A percentile compares a stretch with the other conserved stretches of the same genome.
phyloP scores from a whole-genome alignment of 306 rosid genomes.

The Lagenaria siceraria region DNA sequence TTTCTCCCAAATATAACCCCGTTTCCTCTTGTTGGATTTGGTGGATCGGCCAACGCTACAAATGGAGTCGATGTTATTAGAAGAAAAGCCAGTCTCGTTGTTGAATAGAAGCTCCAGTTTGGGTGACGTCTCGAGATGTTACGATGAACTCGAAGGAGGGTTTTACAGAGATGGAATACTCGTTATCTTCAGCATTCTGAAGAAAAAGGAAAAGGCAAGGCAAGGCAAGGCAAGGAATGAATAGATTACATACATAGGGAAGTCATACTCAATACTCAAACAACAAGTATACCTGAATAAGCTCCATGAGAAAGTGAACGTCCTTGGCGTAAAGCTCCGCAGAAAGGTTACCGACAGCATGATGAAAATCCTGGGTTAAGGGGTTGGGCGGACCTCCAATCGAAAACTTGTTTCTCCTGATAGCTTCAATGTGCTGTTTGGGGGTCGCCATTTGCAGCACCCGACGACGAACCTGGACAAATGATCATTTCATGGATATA shows the following conservation, averaged over 20 bases:
- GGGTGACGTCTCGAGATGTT: slow-evolving; percentile 51
- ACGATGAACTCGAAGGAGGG: slow-evolving; percentile 55
- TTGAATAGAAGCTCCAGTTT: slow-evolving; percentile 51
- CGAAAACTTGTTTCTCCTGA: slow-evolving; percentile 40
- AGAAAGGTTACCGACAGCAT: slow-evolving; percentile 39
- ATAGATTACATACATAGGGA: no score
- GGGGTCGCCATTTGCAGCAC: neutral
- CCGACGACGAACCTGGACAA: no score
- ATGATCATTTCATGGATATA: no score
- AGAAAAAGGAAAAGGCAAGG: no score
- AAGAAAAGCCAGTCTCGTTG: slow-evolving; percentile 64
- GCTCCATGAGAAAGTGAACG: slow-evolving; percentile 73
- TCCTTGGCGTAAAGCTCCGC: slow-evolving; percentile 59
- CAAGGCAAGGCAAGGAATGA: no score
- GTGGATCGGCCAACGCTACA: slow-evolving; percentile 77
- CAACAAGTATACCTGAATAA: slow-evolving; percentile 34
- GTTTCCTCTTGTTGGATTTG: slow-evolving; percentile 46
- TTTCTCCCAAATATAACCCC: slow-evolving; percentile 78
- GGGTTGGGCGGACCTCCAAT: slow-evolving; percentile 40
- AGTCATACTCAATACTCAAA: no score
- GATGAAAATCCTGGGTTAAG: slow-evolving; percentile 35
- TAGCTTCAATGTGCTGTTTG: slow-evolving; percentile 39
- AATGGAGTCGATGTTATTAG: slow-evolving; percentile 46
- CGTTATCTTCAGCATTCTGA: slow-evolving; percentile 79
- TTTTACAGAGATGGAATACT: slow-evolving; percentile 25